Evolutionary conservation across 1,284 basidiomycete species (phyloP), one percentile per base, ranked within the genome.

Genomic region (Paramarasmius palmivorus): DNA sequence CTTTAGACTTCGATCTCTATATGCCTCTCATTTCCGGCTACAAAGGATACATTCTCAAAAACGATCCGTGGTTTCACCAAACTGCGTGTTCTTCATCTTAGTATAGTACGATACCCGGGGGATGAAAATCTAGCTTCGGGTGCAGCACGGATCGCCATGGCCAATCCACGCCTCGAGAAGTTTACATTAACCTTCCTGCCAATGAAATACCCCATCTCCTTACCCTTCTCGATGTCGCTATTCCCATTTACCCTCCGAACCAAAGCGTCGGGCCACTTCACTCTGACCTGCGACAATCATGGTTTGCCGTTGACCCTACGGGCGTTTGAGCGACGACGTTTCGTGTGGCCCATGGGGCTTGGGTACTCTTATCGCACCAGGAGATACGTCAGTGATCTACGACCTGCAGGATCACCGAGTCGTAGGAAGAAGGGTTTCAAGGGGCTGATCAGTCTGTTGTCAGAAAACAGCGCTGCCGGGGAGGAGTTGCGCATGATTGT

Each of bases 101-200:
- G 83, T 6, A 74, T 88, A 41, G 85, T 90, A 53, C 78, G 77
- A 62, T 82, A 82, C 56, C 77, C 81, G n/a, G 82, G 84, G 37
- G 87, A 88, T 61, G 79, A 81, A 55, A 65, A 79, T 0, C 76
- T 88, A 50, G 66, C 76, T 12, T 62, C 71, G 20, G 84, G 84
- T 53, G 87, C 86, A 8, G 66, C 74, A 3, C 78, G 78, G 34
- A 81, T 90, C 55, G 85, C 85, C 20, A 78, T 73, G 58, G 69
- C 74, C 23, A 86, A 87, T 61, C 87, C 88, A 0, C 84, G 83
- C 29, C 70, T 90, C 14, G 67, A 72, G 25, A 68, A 73, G n/a
- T 88, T 89, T 69, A 74, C 76, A 6, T 74, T 90, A n/a, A 79
- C 77, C 12, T 86, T 82, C 69, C 78, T 85, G 56, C 78, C 79